Base-by-base conservation (phyloP, 116 monocot species). In the Posidonia oceanica region DNA sequence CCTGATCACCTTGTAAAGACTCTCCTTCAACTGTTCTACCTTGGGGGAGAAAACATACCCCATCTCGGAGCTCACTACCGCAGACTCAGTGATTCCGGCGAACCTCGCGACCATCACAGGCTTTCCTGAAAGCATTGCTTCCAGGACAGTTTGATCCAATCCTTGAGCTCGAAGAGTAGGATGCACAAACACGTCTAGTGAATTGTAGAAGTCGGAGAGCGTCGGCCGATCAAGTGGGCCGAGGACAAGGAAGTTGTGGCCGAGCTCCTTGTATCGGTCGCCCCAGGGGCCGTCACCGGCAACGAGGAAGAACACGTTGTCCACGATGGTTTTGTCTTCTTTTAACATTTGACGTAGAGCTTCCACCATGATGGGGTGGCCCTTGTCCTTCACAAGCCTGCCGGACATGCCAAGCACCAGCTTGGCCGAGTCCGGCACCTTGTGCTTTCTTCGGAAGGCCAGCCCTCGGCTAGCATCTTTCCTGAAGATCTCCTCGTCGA, bases 261-360 rank as follows among this genome's bases (percentile, higher is more conserved):
- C 81, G 5, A 94, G 79, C 7, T 75, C 77, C 23, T 63, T 84
- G 76, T 94, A 94, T 40, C 94, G 71, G 5, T 51, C 57, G 0
- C 81, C 87, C 94, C 94, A 94, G 15, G 94, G 94, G 10, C 94
- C 94, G 12, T 94, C 82, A 5, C 94, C 94, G 0, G 94, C 94
- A 14, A 94, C 83, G 6, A 94, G 54, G 20, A 94, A 72, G 48
- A 62, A 78, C 1, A 80, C 74, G 20, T 63, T 62, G 36, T 42
- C 39, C 22, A 22, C 36, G 61, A 80, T 81, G 13, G 37, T 59
- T 61, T 78, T 76, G 14, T 79, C 74, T 71, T 85, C 81, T 37
- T 59, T 40, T 21, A 83, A 80, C 3, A 75, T n/a, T 60, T 83
- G 85, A 63, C 79, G 87, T 70, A 94, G 73, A 4, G 90, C 89